Percentiles rank a stretch among this genome's conserved stretches.
phyloP scores from a whole-genome alignment of 257 asterid genomes.

The Mentha longifolia region DNA sequence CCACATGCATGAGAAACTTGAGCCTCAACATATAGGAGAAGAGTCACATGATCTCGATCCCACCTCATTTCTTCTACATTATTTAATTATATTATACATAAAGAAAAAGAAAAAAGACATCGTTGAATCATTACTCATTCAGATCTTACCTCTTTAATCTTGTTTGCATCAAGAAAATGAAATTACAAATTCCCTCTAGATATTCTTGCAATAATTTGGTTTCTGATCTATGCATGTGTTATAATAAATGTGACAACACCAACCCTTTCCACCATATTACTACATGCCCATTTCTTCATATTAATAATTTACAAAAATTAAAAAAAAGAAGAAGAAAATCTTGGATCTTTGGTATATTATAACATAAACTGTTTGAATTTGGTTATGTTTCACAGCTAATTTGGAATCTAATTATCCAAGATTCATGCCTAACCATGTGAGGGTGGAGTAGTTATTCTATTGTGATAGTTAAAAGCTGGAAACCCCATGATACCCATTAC shows the following conservation, averaged over 20 bases:
- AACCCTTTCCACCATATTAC: slow-evolving; percentile 14
- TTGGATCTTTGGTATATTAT: neutral
- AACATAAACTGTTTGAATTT: neutral
- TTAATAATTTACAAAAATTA: slow-evolving; percentile 9
- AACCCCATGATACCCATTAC: neutral
- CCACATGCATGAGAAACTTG: slow-evolving; percentile 34
- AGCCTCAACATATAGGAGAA: neutral
- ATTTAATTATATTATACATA: neutral
- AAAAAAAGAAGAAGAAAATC: neutral
- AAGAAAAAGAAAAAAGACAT: too few relatives aligned
- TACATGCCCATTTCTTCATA: slow-evolving; percentile 29
- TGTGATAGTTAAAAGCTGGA: neutral
- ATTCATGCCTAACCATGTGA: slow-evolving; percentile 28
- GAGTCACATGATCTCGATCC: slow-evolving; percentile 7
- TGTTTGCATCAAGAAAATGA: neutral
- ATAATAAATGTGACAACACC: slow-evolving; percentile 37
- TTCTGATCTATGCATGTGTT: neutral
- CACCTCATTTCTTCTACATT: slow-evolving; percentile 17
- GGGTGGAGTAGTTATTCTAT: slow-evolving; percentile 5
- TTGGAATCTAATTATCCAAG: neutral
- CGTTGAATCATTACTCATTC: neutral
- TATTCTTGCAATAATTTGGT: slow-evolving; percentile 7
- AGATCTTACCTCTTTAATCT: slow-evolving; percentile 7
- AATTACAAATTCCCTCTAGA: neutral
- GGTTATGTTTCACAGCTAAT: neutral